A percentile compares a stretch with the other conserved stretches of the same genome.
Evolutionary conservation across 495 filamentous ascomycete species (phyloP).

Genomic region (Penicillium coffeae): DNA sequence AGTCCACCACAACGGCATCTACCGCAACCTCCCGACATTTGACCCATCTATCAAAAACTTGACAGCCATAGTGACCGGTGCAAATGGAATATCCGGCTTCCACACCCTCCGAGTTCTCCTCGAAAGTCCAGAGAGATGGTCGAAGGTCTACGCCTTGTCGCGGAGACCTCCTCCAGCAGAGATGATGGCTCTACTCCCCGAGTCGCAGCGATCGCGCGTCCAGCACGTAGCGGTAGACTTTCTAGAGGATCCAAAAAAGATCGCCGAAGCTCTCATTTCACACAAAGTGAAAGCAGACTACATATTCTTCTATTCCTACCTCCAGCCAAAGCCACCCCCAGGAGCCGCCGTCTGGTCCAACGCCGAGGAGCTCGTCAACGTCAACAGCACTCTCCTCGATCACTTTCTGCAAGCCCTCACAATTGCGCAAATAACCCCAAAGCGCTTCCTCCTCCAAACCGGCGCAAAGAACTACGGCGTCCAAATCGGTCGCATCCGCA

Average conservation of each 20-base stretch:
- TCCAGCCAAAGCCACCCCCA: conserved; percentile 33
- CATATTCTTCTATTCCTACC: conserved; percentile 52
- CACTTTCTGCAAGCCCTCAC: conserved; percentile 44
- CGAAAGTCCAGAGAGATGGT: conserved; percentile 40
- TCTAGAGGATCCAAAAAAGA: conserved; percentile 30
- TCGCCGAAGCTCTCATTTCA: conserved; percentile 18
- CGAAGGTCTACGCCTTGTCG: conserved; percentile 45
- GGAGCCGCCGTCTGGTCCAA: not conserved
- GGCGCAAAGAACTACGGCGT: conserved; percentile 48
- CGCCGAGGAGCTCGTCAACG: not conserved
- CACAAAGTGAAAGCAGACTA: conserved; percentile 26
- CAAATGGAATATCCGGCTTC: conserved; percentile 47
- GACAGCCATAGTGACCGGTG: conserved; percentile 50
- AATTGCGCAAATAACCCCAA: conserved; percentile 32
- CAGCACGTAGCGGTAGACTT: conserved; percentile 46
- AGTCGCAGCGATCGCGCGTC: conserved; percentile 19
- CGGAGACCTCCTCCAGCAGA: conserved; percentile 33
- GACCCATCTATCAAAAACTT: conserved; percentile 18
- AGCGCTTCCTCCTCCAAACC: conserved; percentile 51
- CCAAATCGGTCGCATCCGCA: conserved; percentile 41
- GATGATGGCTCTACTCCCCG: not conserved
- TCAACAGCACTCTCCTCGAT: conserved; percentile 23
- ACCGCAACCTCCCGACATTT: not conserved
- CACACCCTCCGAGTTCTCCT: conserved; percentile 43
- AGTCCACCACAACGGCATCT: not conserved